phyloP scores from a whole-genome alignment of 108 stramenopile species.

The Thalassiosira profunda region DNA sequence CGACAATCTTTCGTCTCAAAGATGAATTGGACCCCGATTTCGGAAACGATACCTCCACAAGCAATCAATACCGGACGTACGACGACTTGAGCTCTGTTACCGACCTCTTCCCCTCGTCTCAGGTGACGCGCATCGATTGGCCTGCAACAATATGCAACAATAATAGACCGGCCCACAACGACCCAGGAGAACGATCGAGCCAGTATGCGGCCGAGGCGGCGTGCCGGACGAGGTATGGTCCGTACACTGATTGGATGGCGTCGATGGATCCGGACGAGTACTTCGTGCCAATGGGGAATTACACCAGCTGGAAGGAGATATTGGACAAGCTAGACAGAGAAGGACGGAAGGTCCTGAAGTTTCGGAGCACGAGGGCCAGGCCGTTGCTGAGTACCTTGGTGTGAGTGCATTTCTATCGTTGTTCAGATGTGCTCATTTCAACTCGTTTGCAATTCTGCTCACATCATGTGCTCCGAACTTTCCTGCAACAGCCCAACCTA shows the following conservation, averaged over 20 bases:
- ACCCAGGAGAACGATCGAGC: slow-evolving; percentile 52
- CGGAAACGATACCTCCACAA: not conserved
- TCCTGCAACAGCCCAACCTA: slow-evolving; percentile 25
- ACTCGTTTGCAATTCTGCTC: not conserved
- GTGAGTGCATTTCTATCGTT: slow-evolving; percentile 10
- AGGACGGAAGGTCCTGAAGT: slow-evolving; percentile 55
- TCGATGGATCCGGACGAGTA: slow-evolving; percentile 61
- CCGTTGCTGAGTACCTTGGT: slow-evolving; percentile 57
- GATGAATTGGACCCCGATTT: slow-evolving; percentile 39
- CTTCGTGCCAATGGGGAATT: slow-evolving; percentile 52
- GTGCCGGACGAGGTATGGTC: slow-evolving; percentile 49
- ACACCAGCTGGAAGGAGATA: slow-evolving; percentile 59
- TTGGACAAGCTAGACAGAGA: slow-evolving; percentile 48
- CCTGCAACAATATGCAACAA: slow-evolving; percentile 58
- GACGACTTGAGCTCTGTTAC: slow-evolving; percentile 51
- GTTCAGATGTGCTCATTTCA: not conserved
- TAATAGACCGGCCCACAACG: slow-evolving; percentile 52
- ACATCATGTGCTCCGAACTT: not conserved
- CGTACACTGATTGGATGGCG: slow-evolving; percentile 54
- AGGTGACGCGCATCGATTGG: slow-evolving; percentile 58
- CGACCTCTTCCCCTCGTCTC: slow-evolving; percentile 60
- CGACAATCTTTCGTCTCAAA: slow-evolving; percentile 54
- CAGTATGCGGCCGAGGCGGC: slow-evolving; percentile 60
- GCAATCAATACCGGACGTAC: not conserved
- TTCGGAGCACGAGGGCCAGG: slow-evolving; percentile 64